A percentile compares a stretch with the other conserved stretches of the same genome.
Evolutionary conservation across 805 yeast genomes (phyloP).

Genomic region (Candida gorgasii): DNA sequence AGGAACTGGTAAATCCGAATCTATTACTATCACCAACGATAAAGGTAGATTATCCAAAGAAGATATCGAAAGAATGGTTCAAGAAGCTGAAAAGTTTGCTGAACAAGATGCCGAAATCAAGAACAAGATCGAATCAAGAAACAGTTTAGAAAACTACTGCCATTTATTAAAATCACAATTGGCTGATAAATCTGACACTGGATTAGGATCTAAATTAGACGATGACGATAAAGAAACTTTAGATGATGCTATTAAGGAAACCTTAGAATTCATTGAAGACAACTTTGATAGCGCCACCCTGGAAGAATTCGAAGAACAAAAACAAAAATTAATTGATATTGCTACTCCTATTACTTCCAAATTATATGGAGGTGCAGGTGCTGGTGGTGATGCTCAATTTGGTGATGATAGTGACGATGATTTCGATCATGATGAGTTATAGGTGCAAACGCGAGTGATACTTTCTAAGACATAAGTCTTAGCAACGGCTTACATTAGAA

Average conservation of each 20-base stretch:
- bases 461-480: not conserved
- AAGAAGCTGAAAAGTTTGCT: slow-evolving; percentile 91
- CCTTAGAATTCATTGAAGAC: slow-evolving; percentile 82
- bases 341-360: slow-evolving; percentile 94
- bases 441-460: slow-evolving; percentile 12
- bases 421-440: slow-evolving; percentile 49
- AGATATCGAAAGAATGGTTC: slow-evolving; percentile 97
- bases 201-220: slow-evolving; percentile 73
- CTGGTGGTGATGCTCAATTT: slow-evolving; percentile 40
- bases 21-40: slow-evolving; percentile 98
- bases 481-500: not conserved
- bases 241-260: slow-evolving; percentile 83
- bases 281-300: slow-evolving; percentile 80
- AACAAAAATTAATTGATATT: slow-evolving; percentile 69
- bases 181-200: slow-evolving; percentile 36
- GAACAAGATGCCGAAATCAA: slow-evolving; percentile 47
- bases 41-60: slow-evolving; percentile 96
- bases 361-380: slow-evolving; percentile 54
- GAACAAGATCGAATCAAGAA: slow-evolving; percentile 43
- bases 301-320: slow-evolving; percentile 93
- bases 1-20: slow-evolving; percentile 97
- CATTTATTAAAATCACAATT: slow-evolving; percentile 49
- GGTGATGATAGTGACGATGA: slow-evolving; percentile 47
- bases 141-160: slow-evolving; percentile 48
- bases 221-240: slow-evolving; percentile 91